Base-by-base conservation (phyloP, 257 asterid genomes). In the Leonotis leonurus region DNA sequence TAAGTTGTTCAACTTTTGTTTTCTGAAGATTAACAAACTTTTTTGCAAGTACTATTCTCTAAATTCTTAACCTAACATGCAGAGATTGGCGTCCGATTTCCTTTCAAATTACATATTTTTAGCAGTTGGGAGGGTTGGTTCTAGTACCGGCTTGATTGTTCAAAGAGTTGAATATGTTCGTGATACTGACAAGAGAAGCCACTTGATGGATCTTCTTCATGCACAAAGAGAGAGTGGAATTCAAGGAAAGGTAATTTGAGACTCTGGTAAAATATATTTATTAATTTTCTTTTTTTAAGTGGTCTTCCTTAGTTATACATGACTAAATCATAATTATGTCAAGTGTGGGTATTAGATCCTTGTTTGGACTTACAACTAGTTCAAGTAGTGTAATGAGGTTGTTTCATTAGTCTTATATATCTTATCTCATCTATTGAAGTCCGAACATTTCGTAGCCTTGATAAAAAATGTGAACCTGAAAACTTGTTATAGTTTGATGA, bases 121-220 rank as follows among this genome's bases (percentile, higher is more conserved):
- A 87, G 81, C 97, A 49, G 95, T 89, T 61, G 97, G 97, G 49
- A 86, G 95, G 66, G 95, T 89, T 78, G 97, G 97, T 72, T 89
- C 95, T 36, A 86, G 97, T 76, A 89, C 94, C 3, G 91, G 83
- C 74, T 68, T 89, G 70, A 89, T 89, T 45, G 83, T 84, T 75
- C 97, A 89, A 68, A 83, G 95, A 78, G 95, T 89, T 70, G 97
- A 89, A 65, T 83, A 48, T 86, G 97, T 89, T 73, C 80, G 80
- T 8, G 94, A 87, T 48, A 64, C 65, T 72, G 97, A 90, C 75
- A 90, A 90, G 79, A 87, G 96, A 76, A 87, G 95, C 80, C 75
- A 84, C 75, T 80, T 89, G 74, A 83, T 89, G 97, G 95, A 89
- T 64, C 94, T 89, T 70, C 84, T 89, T 65, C 95, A 86, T 63